Conservation (phyloP, 805 yeast genomes). For the Cyberlindnera petersonii region DNA sequence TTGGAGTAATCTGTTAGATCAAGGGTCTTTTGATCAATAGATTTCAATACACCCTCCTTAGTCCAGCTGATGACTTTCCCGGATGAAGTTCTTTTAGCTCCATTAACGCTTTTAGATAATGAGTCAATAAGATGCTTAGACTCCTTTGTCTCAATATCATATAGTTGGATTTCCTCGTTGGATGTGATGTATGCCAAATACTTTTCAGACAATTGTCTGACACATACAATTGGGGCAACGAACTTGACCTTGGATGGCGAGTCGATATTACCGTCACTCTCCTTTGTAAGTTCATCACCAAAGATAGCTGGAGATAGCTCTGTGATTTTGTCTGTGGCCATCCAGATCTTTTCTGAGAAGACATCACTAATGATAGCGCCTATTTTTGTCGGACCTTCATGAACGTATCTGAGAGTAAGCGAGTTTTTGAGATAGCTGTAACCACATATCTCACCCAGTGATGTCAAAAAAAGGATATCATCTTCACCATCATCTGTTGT, state of each 20-base stretch:
- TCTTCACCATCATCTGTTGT: conserved; percentile 17
- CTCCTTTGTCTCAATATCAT: conserved; percentile 17
- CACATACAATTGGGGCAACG: conserved; percentile 18
- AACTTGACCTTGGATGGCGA: conserved; percentile 27
- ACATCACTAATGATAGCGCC: conserved; percentile 22
- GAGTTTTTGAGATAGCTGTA: conserved; percentile 17
- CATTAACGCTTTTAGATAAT: conserved; percentile 36
- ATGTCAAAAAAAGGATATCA: conserved; percentile 23
- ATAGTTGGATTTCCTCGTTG: conserved; percentile 35
- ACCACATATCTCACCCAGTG: conserved; percentile 25
- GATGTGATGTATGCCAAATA: conserved; percentile 34
- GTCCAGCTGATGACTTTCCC: conserved; percentile 39
- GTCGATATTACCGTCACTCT: conserved; percentile 32
- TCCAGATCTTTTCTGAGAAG: conserved; percentile 28
- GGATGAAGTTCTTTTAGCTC: conserved; percentile 34
- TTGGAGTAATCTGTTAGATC: conserved; percentile 10
- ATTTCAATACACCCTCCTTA: conserved; percentile 37
- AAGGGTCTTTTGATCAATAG: conserved; percentile 21
- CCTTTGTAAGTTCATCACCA: conserved; percentile 25
- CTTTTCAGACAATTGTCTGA: conserved; percentile 26
- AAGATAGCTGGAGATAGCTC: conserved; percentile 22
- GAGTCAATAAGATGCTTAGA: conserved; percentile 32
- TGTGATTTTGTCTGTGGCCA: conserved; percentile 21
- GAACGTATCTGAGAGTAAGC: conserved; percentile 15
- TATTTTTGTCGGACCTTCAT: conserved; percentile 9